phyloP scores from a whole-genome alignment of 768 basidiomycete species.

The Mycena belliarum region DNA sequence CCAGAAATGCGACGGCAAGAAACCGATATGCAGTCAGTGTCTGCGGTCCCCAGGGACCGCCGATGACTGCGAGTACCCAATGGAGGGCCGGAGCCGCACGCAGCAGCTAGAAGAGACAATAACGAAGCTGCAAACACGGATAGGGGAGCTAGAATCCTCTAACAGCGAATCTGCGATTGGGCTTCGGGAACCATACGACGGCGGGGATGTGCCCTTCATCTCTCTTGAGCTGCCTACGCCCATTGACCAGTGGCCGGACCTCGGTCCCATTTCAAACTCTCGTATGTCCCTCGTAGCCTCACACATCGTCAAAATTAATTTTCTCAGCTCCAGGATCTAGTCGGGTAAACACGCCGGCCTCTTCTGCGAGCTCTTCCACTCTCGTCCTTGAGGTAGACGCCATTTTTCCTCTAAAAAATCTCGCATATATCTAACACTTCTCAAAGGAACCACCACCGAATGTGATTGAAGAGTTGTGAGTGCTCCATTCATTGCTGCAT shows the following conservation, averaged over 20 bases:
- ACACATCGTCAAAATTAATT: no score
- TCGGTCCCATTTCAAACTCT: not conserved
- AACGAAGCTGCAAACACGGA: slow-evolving; percentile 41
- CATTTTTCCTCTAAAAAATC: not conserved
- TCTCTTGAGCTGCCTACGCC: slow-evolving; percentile 8
- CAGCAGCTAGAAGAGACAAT: slow-evolving; percentile 51
- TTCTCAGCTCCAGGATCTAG: not conserved
- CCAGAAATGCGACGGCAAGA: slow-evolving; percentile 55
- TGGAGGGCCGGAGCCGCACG: slow-evolving; percentile 41
- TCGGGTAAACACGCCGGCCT: slow-evolving; percentile 9
- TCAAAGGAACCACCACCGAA: slow-evolving; percentile 8
- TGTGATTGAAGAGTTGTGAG: slow-evolving; percentile 6
- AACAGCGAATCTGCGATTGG: slow-evolving; percentile 21
- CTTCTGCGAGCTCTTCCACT: slow-evolving; percentile 6
- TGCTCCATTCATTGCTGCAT: no score
- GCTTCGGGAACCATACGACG: slow-evolving; percentile 21
- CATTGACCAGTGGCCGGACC: not conserved
- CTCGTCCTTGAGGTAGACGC: slow-evolving; percentile 15
- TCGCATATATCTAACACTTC: not conserved
- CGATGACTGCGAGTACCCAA: slow-evolving; percentile 61
- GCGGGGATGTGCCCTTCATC: slow-evolving; percentile 5
- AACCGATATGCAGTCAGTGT: slow-evolving; percentile 55
- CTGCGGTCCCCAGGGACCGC: slow-evolving; percentile 38
- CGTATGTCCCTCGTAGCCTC: not conserved
- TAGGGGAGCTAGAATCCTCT: slow-evolving; percentile 41